Percentiles rank a stretch among this genome's conserved stretches.
These are phyloP conservation scores for Sphenostylis stenocarpa DNA, from an alignment of 306 rosid species.

Conservation along the genomic window DNA sequence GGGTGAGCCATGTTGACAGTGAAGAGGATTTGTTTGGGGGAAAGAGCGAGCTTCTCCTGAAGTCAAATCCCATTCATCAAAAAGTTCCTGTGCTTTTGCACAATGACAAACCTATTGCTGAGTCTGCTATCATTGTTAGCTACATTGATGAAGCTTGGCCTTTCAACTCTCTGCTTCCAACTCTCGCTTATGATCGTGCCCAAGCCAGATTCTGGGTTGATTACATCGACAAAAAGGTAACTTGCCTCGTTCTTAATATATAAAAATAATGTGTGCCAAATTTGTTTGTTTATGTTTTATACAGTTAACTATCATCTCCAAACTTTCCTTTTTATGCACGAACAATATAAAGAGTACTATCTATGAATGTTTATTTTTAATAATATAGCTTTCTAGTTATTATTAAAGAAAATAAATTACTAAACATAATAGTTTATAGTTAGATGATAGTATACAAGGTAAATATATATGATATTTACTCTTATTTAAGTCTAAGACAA, in stretches of 20 bases:
- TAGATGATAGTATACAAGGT: no score
- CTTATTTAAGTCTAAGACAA: not conserved
- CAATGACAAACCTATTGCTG: conserved; percentile 48
- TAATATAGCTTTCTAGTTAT: no score
- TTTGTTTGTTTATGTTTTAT: not conserved
- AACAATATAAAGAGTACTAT: no score
- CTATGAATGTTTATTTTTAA: no score
- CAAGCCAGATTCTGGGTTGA: conserved; percentile 70
- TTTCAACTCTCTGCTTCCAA: conserved; percentile 57
- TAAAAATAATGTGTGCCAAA: not conserved
- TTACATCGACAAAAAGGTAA: conserved; percentile 65
- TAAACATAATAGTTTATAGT: no score
- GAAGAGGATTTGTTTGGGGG: conserved; percentile 70
- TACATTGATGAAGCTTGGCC: conserved; percentile 63
- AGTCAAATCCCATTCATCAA: conserved; percentile 60
- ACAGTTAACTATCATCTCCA: not conserved
- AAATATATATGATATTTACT: no score
- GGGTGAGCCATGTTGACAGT: conserved; percentile 32
- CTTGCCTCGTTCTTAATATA: not conserved
- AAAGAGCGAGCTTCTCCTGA: conserved; percentile 59
- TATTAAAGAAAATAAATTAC: no score
- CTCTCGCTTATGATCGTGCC: conserved; percentile 51
- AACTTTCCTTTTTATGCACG: no score
- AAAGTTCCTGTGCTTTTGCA: conserved; percentile 71
- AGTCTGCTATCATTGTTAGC: conserved; percentile 48